phyloP scores from a whole-genome alignment of 2,329 filamentous ascomycete species.

The Graphilbum sp. region DNA sequence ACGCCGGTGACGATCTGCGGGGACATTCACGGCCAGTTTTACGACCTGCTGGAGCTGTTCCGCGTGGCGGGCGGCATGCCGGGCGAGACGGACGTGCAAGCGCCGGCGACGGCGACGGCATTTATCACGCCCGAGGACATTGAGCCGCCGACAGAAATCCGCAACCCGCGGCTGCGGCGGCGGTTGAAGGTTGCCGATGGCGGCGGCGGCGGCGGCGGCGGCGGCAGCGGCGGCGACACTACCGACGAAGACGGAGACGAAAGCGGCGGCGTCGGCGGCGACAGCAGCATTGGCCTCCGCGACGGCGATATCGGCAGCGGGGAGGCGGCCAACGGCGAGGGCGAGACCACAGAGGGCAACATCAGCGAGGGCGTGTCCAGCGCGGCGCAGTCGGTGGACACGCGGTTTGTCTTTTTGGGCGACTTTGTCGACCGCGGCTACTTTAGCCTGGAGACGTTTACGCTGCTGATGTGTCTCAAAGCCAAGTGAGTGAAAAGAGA shows the following conservation, averaged over 20 bases:
- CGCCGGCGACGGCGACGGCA: slow-evolving; percentile 50
- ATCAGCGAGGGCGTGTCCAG: slow-evolving; percentile 15
- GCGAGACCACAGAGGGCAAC: slow-evolving; percentile 16
- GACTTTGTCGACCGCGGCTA: slow-evolving; percentile 97
- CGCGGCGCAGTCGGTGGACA: slow-evolving; percentile 32
- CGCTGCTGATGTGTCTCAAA: slow-evolving; percentile 89
- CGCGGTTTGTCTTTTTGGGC: slow-evolving; percentile 48
- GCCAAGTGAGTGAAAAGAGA: slow-evolving; percentile 28
- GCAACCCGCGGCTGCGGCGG: slow-evolving; percentile 70
- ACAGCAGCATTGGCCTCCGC: no score
- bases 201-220: slow-evolving; percentile 19
- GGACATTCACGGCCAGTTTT: slow-evolving; percentile 98
- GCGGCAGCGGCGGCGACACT: slow-evolving; percentile 32
- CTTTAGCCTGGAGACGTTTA: slow-evolving; percentile 96
- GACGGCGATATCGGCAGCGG: no score
- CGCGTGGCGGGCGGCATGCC: slow-evolving; percentile 95
- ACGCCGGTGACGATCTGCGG: slow-evolving; percentile 95
- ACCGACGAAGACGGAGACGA: slow-evolving; percentile 23
- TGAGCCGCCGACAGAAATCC: slow-evolving; percentile 79
- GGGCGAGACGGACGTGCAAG: slow-evolving; percentile 55
- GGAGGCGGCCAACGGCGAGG: slow-evolving; percentile 9
- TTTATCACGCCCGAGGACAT: slow-evolving; percentile 84
- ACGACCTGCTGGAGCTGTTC: slow-evolving; percentile 93
- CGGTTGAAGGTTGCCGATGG: slow-evolving; percentile 54
- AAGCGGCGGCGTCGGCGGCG: slow-evolving; percentile 17